Percentiles rank a stretch among this genome's conserved stretches.
Evolutionary conservation across 1,284 basidiomycete genomes (phyloP).

Genomic region (Cutaneotrichosporon dermatis): DNA sequence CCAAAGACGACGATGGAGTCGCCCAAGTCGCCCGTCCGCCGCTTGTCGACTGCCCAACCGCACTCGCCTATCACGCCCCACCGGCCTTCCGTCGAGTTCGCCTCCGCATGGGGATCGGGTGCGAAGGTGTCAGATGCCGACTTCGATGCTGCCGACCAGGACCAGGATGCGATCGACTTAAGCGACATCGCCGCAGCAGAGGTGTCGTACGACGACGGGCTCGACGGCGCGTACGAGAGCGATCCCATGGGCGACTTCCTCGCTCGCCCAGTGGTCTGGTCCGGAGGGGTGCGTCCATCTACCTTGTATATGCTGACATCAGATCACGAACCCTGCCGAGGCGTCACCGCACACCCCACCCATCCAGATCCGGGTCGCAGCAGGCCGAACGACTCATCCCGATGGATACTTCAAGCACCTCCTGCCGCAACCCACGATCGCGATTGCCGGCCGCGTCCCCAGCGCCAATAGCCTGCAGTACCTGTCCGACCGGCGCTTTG

Average conservation of each 20-base stretch:
- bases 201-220: constrained; percentile 5
- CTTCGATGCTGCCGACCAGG: constrained; percentile 22
- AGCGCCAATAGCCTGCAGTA: constrained; percentile 68
- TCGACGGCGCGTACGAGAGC: constrained; percentile 9
- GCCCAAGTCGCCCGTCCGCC: background rate
- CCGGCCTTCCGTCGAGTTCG: constrained; percentile 7
- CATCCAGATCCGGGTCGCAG: constrained; percentile 21
- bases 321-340: constrained; percentile 31
- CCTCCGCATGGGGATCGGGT: constrained; percentile 17
- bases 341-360: constrained; percentile 18
- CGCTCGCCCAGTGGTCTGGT: constrained; percentile 28
- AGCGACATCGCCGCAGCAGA: constrained; percentile 31
- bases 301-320: background rate
- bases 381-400: constrained; percentile 7
- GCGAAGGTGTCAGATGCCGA: constrained; percentile 2
- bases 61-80: background rate
- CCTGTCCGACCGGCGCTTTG: constrained; percentile 68
- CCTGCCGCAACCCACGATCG: constrained; percentile 30
- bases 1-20: background rate
- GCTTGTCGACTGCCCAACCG: background rate
- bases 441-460: constrained; percentile 64
- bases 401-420: constrained; percentile 24
- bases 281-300: constrained; percentile 26
- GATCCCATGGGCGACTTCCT: constrained; percentile 22
- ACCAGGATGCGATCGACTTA: constrained; percentile 28